A percentile compares a stretch with the other conserved stretches of the same genome.
These are phyloP conservation scores for Calonectria montana DNA, from an alignment of 2,329 filamentous ascomycete genomes.

Conservation along the genomic window DNA sequence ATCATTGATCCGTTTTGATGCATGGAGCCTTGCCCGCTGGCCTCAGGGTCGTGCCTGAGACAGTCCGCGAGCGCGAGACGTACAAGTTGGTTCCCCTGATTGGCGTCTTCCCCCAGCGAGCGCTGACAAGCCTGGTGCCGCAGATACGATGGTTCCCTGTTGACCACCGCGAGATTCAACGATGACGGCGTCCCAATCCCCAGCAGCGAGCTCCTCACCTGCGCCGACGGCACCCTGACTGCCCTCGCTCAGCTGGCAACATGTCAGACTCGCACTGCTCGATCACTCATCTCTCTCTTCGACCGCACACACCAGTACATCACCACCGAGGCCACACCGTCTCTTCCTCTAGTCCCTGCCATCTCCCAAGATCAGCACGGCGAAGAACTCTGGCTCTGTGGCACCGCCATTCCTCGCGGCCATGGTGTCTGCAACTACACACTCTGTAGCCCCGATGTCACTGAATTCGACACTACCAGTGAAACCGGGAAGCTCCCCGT, in stretches of 20 bases:
- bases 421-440: conserved; percentile 45
- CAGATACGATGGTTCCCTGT: conserved; percentile 1
- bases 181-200: conserved; percentile 40
- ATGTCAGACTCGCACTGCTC: conserved; percentile 54
- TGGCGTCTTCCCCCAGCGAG: not conserved
- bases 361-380: conserved; percentile 22
- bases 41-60: not conserved
- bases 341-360: conserved; percentile 48
- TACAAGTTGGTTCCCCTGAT: not conserved
- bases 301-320: conserved; percentile 60
- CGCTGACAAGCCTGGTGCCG: not conserved
- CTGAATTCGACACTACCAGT: not conserved
- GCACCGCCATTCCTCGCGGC: conserved; percentile 45
- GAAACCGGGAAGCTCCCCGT: conserved; percentile 42
- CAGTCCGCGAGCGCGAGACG: not conserved
- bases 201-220: conserved; percentile 40
- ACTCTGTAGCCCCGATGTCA: conserved; percentile 22
- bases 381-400: conserved; percentile 43
- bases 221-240: conserved; percentile 55
- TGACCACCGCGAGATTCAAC: not conserved
- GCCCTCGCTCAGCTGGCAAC: conserved; percentile 62
- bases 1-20: not conserved
- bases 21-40: not conserved
- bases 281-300: conserved; percentile 63
- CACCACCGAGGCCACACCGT: conserved; percentile 61